Evolutionary conservation across 352 stramenopile genomes (phyloP), one percentile per base, ranked within the genome.

Genomic region (Phytophthora pinifolia): DNA sequence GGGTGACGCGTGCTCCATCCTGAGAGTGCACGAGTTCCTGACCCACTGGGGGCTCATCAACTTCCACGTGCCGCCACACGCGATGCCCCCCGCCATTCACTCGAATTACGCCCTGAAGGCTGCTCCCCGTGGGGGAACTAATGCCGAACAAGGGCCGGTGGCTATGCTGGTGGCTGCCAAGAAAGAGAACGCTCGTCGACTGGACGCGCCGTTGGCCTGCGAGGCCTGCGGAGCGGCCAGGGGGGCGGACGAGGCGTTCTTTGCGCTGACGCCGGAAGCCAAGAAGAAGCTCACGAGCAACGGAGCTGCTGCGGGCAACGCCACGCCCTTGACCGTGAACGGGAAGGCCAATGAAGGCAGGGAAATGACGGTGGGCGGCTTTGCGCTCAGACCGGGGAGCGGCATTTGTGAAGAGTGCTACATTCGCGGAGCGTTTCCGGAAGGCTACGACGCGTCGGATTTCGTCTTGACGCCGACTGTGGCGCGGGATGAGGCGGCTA

Each of bases 21-120:
- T 94, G 54, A 76, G 84, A 37, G 84, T 94, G 27, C 84, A 92
- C 59, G 84, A 94, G 68, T 94, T 94, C 52, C 59, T 94, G 45
- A 87, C 72, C 34, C 84, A 94, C 58, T 94, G 84, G 84, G 84
- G 84, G 1, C 64, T 94, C 37, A 94, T 94, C 44, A 94, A 94
- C 65, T 94, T 87, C 61, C 69, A 88, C 63, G 84, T 94, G 4
- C 81, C 81, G 9, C 79, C 81, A 3, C 81, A 92, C 41, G 74
- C 76, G 9, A 82, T 87, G 70, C 77, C 74, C 1, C 72, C 78
- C 6, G 44, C 75, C 1, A 39, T 78, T 0, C 71, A 87, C 58
- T 59, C 77, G 14, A 88, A 88, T 39, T 92, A 89, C 54, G 62
- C 75, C 34, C 58, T 75, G 0, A 62, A 62, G 20, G 47, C 47